Base-by-base conservation (phyloP, 2,329 filamentous ascomycete species). In the Volutella citrinella region DNA sequence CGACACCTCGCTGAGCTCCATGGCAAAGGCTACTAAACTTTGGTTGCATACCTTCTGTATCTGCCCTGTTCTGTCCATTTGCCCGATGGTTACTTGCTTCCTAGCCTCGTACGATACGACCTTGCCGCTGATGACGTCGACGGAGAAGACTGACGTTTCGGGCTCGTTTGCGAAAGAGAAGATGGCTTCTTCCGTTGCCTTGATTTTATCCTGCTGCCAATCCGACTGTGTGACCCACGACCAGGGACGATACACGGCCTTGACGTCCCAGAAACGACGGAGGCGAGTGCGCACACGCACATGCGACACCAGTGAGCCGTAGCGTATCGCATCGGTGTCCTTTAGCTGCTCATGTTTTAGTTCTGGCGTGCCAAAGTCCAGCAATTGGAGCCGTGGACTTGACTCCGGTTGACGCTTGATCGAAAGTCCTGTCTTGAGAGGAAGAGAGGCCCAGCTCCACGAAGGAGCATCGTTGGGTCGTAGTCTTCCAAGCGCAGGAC, bases 391-490 rank as follows among this genome's bases (percentile, higher is more conserved):
- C 2, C 8, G 19, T 11, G n/a, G 5, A n/a, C 25, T 23, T 5
- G 12, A 7, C 5, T 14, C 8, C 2, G 17, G 4, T 13, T 20
- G 12, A 9, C 18, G 13, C 8, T 10, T 15, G n/a, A 24, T 24
- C 4, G 21, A 16, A 13, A 35, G 19, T 11, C 32, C 32, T 4
- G 27, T 35, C 16, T 27, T n/a, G 2, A 35, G 6, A 14, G 32
- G 32, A 9, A 35, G 20, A 15, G 32, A 35, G 13, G 32, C 32
- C 32, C 32, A 35, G 5, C 27, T 30, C 32, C 32, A 35, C 5
- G 32, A 35, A 4, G 32, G 32, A 7, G 32, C 15, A 3, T 7
- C 20, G 5, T n/a, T 30, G 6, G 14, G 13, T n/a, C 19, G 14
- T 7, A 13, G 14, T 8, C 9, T 10, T 9, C 13, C 27, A 19